A percentile compares a stretch with the other conserved stretches of the same genome.
Evolutionary conservation across 192 early-diverging fungal genomes (phyloP).

Genomic region (Entomortierella lignicola): DNA sequence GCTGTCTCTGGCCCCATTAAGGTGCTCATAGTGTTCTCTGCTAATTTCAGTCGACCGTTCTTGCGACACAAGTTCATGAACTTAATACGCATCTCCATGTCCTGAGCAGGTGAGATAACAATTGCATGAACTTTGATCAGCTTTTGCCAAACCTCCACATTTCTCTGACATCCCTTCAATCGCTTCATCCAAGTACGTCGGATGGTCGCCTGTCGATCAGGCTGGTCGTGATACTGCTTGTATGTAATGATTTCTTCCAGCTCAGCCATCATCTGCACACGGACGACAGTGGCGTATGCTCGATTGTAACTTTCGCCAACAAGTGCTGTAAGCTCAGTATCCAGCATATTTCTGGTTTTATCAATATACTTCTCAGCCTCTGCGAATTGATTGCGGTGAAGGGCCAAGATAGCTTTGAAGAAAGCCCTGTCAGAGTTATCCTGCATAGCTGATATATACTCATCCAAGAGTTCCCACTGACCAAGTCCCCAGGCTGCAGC

Average conservation of each 20-base stretch:
- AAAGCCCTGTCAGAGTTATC: slow-evolving; percentile 87
- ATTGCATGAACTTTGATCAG: slow-evolving; percentile 89
- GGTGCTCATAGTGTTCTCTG: slow-evolving; percentile 81
- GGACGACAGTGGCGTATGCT: slow-evolving; percentile 88
- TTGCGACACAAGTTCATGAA: slow-evolving; percentile 96
- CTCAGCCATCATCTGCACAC: slow-evolving; percentile 97
- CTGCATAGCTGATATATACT: slow-evolving; percentile 84
- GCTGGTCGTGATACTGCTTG: slow-evolving; percentile 84
- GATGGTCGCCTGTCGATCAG: slow-evolving; percentile 79
- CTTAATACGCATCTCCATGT: slow-evolving; percentile 96
- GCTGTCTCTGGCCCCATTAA: slow-evolving; percentile 62
- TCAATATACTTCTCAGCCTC: slow-evolving; percentile 83
- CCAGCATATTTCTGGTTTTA: slow-evolving; percentile 83
- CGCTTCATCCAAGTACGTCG: slow-evolving; percentile 90
- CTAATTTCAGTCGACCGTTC: slow-evolving; percentile 80
- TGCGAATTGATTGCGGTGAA: slow-evolving; percentile 82
- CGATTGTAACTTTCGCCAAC: slow-evolving; percentile 95
- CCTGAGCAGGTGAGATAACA: slow-evolving; percentile 90
- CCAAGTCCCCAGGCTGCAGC: slow-evolving; percentile 93
- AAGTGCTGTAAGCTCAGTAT: slow-evolving; percentile 86
- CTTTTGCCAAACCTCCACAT: slow-evolving; percentile 96
- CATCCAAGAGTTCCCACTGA: slow-evolving; percentile 90
- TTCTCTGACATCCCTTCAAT: slow-evolving; percentile 88
- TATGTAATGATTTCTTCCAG: slow-evolving; percentile 96
- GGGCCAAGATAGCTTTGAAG: slow-evolving; percentile 85